Evolutionary conservation across 768 basidiomycete genomes (phyloP), one percentile per base, ranked within the genome.

Genomic region (Podaxis sp.): DNA sequence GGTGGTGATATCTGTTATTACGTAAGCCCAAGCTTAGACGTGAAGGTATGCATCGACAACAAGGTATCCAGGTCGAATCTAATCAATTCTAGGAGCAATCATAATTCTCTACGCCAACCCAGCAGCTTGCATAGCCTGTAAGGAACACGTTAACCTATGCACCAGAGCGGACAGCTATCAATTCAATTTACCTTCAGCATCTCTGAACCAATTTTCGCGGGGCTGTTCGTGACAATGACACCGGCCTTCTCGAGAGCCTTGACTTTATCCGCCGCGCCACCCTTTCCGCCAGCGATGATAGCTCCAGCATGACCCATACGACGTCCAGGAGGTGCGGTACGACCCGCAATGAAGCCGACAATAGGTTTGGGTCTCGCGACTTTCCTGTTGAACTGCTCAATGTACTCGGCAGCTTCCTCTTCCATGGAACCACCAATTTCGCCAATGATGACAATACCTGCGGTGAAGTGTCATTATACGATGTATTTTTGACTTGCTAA

Each of bases 391-490:
- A 91, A 89, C 73, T 84, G 82, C 72, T 91, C 90, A 58, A 99
- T 79, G 76, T 96, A 98, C 67, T 95, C 97, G 4, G 97, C 97
- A 5, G 97, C 97, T 65, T 98, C 96, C 74, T 99, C 97, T 77
- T 99, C 97, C 96, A 98, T 97, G 6, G 93, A 90, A 21, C 97
- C 97, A 64, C 97, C 97, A 67, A 99, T 99, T 78, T 99, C 97
- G 62, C 97, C 97, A 67, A 99, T 99, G 63, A 98, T 80, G 64
- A 99, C 96, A 65, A 99, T 95, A 67, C 95, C 92, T 93, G 62
- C 38, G 61, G 65, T 38, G 44, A 42, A 47, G 35, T 54, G 54
- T 35, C 1, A 59, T 27, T 58, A 38, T n/a, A 27, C 25, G 25
- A 10, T 9, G 4, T 48, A 27, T 27, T 27, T 42, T 44, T 38